Evolutionary conservation across 495 filamentous ascomycete genomes (phyloP), one percentile per base, ranked within the genome.

Genomic region (Filosporella fistucella): DNA sequence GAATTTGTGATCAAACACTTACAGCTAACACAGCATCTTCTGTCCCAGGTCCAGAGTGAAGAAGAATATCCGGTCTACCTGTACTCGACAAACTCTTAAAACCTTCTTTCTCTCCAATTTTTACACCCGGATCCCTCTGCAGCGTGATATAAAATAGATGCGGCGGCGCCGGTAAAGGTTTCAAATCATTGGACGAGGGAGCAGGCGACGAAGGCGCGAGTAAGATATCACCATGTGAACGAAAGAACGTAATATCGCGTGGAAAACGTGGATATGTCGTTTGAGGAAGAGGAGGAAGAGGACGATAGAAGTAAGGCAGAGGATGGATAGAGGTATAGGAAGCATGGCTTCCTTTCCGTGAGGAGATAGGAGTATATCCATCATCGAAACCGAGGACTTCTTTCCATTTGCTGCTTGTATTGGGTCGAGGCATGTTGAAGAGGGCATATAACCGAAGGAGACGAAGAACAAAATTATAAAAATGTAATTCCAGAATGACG

Each of bases 351-450:
- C 11, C 26, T 33, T 18, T 12, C 9, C 20, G n/a, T 3, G 35
- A 20, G 20, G 35, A 38, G 35, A 38, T 21, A 21, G 35, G 10
- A 8, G 35, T 21, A 21, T 21, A 25, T 13, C 54, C 54, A 17
- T 56, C 54, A 25, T 56, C 54, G 35, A 56, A 56, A 17, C 54
- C 54, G 2, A 56, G 34, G 16, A 56, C 49, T 20, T 56, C 34
- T 26, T 56, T 56, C 54, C 54, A 56, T 42, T 56, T 56, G 28
- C 44, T 35, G 14, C 29, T 24, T 25, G 54, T 45, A 30, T 45
- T 49, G 28, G 40, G 45, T 11, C 13, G 29, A 43, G 25, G 14
- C 29, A 35, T 36, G 5, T 21, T 38, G n/a, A n/a, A n/a, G n/a
- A n/a, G n/a, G n/a, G n/a, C n/a, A n/a, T n/a, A n/a, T n/a, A n/a